Base-by-base conservation (phyloP, 2,329 filamentous ascomycete genomes). In the Hymenoscyphus fraxineus region DNA sequence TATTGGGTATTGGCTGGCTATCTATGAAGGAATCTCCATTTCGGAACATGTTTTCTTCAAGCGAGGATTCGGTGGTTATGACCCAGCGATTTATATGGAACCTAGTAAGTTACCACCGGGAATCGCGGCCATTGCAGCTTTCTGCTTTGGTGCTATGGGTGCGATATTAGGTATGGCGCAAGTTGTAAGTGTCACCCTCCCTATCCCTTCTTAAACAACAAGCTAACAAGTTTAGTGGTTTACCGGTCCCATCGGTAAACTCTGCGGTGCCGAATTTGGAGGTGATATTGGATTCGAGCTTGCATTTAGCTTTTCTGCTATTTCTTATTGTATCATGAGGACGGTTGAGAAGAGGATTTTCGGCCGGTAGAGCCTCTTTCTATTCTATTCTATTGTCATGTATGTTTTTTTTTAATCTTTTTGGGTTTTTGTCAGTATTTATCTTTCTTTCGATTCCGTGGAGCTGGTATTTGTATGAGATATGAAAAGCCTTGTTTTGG, bases 1-100 rank as follows among this genome's bases (percentile, higher is more conserved):
- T 60, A 87, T 87, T 66, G 85, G 84, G 1, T 92, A 92, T 79
- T 92, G 89, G 88, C 81, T 92, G 1, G 85, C 88, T 58, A 90
- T 92, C 70, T 92, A 92, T 77, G 83, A 86, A 68, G 88, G 84
- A 58, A 84, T 92, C 67, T 80, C 84, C 0, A 74, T 91, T 19
- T 78, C 81, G 1, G 89, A 92, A 63, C 89, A 92, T 76, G 84
- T 91, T 71, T 71, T 90, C 73, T 91, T 88, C 80, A 85, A 84
- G 71, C 81, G 83, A 31, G 85, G 85, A 2, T 84, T 89, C 68
- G 62, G 67, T 1, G 85, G 85, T 9, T 92, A 91, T 74, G 73
- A 77, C n/a, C 77, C 82, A 0, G 81, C 84, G 54, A 74, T 82
- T 67, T 91, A 89, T 74, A 82, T 87, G 67, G 78, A 83, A 62